Evolutionary conservation across 169 alveolate genomes (phyloP), one percentile per base, ranked within the genome.

Genomic region (Theileria parva): DNA sequence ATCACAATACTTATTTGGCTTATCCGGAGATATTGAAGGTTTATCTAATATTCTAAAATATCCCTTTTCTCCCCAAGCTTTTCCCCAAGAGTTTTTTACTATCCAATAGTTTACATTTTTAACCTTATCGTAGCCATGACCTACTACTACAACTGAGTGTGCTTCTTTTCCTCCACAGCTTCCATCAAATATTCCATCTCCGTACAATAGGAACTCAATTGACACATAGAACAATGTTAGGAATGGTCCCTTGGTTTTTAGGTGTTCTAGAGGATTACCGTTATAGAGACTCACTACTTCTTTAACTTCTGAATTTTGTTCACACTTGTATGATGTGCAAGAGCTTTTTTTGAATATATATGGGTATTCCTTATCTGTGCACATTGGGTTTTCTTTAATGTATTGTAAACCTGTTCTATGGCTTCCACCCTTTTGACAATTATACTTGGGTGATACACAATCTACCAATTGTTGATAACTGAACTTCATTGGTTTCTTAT

Each of bases 381-480:
- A 88, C 13, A 93, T 51, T 63, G 93, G 94, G 48, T 89, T 55
- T 0, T 84, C 80, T 51, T 74, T 48, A 28, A 86, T 89, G 76
- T 93, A 95, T 13, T 85, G 67, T 80, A 88, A 89, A 48, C 96
- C 96, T 34, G 71, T 32, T 73, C 77, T 81, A 75, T 86, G 84
- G 32, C 61, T 55, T 19, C 98, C 98, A 30, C 98, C 98, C 34
- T 67, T 55, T 79, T 95, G 92, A 55, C 97, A 94, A 65, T 30
- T 67, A 59, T 72, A 76, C 44, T 63, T 65, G 53, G 74, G 69
- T 30, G 71, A 68, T 7, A 93, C 80, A 76, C 98, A 94, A 68
- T 93, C 97, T 32, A 95, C 91, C 28, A 96, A 57, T 85, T 95
- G 92, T 77, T 96, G 96, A 77, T 75, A 95, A 53, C 98, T 94